Conservation (phyloP, 768 basidiomycete genomes). For the Suillus decipiens region DNA sequence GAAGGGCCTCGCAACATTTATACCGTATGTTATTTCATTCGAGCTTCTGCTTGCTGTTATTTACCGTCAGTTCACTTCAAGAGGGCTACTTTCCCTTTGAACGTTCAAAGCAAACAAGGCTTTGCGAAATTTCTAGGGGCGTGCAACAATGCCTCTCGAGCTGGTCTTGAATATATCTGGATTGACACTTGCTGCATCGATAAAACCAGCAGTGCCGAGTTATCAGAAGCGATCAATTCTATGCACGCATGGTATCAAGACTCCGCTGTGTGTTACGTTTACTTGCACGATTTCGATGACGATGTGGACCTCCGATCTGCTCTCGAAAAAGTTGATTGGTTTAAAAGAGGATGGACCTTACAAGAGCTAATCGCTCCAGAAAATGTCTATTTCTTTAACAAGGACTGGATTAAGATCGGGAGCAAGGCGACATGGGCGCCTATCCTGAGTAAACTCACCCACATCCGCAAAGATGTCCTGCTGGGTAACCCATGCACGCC, state of each 20-base stretch:
- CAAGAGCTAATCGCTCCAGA: slow-evolving; percentile 20
- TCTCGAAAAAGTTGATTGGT: slow-evolving; percentile 16
- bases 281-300: slow-evolving; percentile 16
- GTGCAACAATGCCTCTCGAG: slow-evolving; percentile 7
- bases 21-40: background rate
- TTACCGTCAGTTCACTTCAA: background rate
- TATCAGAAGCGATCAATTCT: slow-evolving; percentile 22
- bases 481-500: slow-evolving; percentile 3
- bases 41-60: background rate
- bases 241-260: slow-evolving; percentile 23
- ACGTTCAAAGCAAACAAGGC: slow-evolving; percentile 1
- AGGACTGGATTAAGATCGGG: slow-evolving; percentile 16
- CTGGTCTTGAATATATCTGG: slow-evolving; percentile 16
- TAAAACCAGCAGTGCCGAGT: slow-evolving; percentile 23
- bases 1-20: background rate
- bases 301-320: background rate
- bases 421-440: slow-evolving; percentile 8
- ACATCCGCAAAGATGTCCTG: slow-evolving; percentile 11
- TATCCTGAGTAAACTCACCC: slow-evolving; percentile 8
- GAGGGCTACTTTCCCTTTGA: background rate
- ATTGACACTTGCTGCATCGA: slow-evolving; percentile 23
- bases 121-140: slow-evolving; percentile 9
- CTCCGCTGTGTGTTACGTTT: slow-evolving; percentile 17
- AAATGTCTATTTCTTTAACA: slow-evolving; percentile 16
- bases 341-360: slow-evolving; percentile 20